Percentiles rank a stretch among this genome's conserved stretches.
Conservation (phyloP, 164 flowering plant species). For the Sedum album region DNA sequence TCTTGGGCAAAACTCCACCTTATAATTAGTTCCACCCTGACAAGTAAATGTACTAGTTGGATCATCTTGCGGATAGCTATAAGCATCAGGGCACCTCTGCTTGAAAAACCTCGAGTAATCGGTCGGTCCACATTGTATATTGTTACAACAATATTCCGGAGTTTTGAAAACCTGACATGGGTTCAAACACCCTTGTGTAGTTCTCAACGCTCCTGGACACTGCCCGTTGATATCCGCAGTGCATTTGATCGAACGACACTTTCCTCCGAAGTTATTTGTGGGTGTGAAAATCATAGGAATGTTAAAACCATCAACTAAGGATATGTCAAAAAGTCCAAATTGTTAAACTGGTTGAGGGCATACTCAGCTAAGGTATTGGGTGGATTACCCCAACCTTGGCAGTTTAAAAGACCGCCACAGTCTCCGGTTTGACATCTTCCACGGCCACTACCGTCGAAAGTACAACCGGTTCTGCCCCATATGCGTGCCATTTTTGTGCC, state of each 20-base stretch:
- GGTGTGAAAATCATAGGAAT: conserved; percentile 23
- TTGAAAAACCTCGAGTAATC: conserved; percentile 41
- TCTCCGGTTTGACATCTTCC: conserved; percentile 23
- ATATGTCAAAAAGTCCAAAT: conserved; percentile 23
- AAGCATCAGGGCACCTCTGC: conserved; percentile 39
- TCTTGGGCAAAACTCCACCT: conserved; percentile 43
- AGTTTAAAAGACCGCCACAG: conserved; percentile 16
- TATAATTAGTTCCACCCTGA: conserved; percentile 46
- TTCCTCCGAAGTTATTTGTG: conserved; percentile 12
- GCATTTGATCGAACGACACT: conserved; percentile 16
- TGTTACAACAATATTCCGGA: conserved; percentile 36
- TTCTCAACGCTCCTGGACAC: conserved; percentile 24
- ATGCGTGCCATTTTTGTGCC: conserved; percentile 22
- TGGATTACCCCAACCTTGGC: conserved; percentile 18
- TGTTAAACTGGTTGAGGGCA: conserved; percentile 16
- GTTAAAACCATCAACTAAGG: conserved; percentile 23
- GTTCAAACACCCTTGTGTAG: conserved; percentile 39
- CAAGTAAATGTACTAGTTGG: conserved; percentile 41
- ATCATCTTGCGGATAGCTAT: conserved; percentile 53
- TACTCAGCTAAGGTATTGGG: conserved; percentile 26
- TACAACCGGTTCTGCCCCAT: conserved; percentile 13
- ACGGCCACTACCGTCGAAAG: conserved; percentile 13
- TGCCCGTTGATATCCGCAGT: conserved; percentile 24
- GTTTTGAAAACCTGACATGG: conserved; percentile 50
- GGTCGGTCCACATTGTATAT: conserved; percentile 31